These are phyloP conservation scores for Carex myosuroides DNA, from an alignment of 176 grass and related monocot species.

Conservation along the genomic window DNA sequence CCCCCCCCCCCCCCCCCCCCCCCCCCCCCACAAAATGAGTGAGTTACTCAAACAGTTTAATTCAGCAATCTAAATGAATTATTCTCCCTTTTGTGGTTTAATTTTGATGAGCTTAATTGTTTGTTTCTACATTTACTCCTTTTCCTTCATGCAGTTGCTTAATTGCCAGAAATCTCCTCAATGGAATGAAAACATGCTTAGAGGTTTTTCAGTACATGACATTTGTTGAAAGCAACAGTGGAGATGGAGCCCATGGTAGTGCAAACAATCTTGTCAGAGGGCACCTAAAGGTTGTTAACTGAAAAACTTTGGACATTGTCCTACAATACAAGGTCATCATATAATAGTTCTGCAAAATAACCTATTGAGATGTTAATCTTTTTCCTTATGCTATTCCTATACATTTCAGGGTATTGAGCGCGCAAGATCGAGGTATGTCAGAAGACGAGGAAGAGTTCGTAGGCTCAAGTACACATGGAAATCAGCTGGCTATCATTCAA, in stretches of 20 bases:
- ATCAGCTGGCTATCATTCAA: conserved; percentile 83
- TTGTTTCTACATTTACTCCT: conserved; percentile 10
- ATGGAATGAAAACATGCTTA: conserved; percentile 92
- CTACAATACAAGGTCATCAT: conserved; percentile 6
- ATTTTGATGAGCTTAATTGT: conserved; percentile 16
- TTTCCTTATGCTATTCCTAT: conserved; percentile 1
- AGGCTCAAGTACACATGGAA: conserved; percentile 97
- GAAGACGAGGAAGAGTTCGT: conserved; percentile 82
- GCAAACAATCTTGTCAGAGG: conserved; percentile 85
- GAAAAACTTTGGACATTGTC: not conserved
- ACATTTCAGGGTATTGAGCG: conserved; percentile 55
- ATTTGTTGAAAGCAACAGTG: conserved; percentile 54
- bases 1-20: not conserved
- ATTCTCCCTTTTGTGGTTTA: not conserved
- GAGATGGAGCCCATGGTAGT: conserved; percentile 52
- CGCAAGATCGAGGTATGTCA: conserved; percentile 60
- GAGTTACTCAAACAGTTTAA: not conserved
- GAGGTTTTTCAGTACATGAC: conserved; percentile 89
- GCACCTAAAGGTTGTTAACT: conserved; percentile 58
- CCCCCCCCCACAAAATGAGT: not conserved
- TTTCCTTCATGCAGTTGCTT: conserved; percentile 53
- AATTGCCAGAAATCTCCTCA: conserved; percentile 86
- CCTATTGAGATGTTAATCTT: conserved; percentile 3
- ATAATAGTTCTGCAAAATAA: not conserved
- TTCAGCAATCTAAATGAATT: conserved; percentile 1